phyloP scores from a whole-genome alignment of 768 basidiomycete species.

The Russula sp. region DNA sequence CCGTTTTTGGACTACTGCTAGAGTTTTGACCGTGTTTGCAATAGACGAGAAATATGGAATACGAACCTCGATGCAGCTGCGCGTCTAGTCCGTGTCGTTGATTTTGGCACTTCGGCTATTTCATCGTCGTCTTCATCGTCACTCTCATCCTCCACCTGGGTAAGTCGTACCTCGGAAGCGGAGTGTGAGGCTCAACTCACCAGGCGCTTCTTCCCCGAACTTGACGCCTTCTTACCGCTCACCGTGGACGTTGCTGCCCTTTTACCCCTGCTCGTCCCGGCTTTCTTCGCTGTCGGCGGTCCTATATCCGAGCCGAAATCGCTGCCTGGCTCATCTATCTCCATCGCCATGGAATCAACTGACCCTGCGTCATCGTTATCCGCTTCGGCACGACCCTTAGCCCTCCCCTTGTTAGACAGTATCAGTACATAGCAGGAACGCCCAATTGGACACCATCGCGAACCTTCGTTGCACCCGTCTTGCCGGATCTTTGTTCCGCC shows the following conservation, averaged over 20 bases:
- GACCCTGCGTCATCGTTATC: slow-evolving; percentile 53
- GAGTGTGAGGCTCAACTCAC: slow-evolving; percentile 13
- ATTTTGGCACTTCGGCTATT: slow-evolving; percentile 45
- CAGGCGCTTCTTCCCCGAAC: slow-evolving; percentile 40
- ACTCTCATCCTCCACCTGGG: slow-evolving; percentile 55
- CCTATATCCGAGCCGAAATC: slow-evolving; percentile 31
- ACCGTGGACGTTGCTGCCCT: slow-evolving; percentile 32
- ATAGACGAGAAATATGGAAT: not conserved
- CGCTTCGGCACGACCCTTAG: slow-evolving; percentile 50
- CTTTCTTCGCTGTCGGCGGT: slow-evolving; percentile 33
- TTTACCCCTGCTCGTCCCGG: slow-evolving; percentile 36
- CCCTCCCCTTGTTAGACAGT: slow-evolving; percentile 39
- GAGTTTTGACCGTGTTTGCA: not conserved
- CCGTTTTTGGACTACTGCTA: slow-evolving; percentile 37
- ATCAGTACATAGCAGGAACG: not conserved
- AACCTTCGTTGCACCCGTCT: slow-evolving; percentile 10
- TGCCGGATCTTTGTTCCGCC: slow-evolving; percentile 44
- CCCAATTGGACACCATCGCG: slow-evolving; percentile 1
- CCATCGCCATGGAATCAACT: slow-evolving; percentile 75
- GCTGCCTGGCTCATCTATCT: slow-evolving; percentile 48
- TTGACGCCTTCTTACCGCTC: slow-evolving; percentile 36
- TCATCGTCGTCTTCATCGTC: slow-evolving; percentile 59
- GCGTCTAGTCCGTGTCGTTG: slow-evolving; percentile 59
- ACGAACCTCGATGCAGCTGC: slow-evolving; percentile 63
- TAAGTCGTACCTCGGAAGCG: slow-evolving; percentile 36